Evolutionary conservation across 441 rosid species (phyloP).

Genomic region (Theobroma grandiflorum): DNA sequence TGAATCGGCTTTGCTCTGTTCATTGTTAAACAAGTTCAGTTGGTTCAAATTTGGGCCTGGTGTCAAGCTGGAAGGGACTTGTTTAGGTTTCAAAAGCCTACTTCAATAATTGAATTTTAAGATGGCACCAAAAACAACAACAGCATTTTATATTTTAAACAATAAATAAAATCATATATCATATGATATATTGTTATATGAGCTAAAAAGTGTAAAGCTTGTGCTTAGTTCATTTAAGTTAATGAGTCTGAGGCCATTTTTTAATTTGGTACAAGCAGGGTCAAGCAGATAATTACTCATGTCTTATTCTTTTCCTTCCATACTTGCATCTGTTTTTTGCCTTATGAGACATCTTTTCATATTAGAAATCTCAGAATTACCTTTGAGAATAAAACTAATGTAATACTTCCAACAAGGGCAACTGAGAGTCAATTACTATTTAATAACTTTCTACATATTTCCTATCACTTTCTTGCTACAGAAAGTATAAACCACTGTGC

Average conservation of each 20-base stretch:
- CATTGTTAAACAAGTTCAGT: background rate
- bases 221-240: background rate
- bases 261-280: background rate
- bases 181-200: background rate
- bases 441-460: background rate
- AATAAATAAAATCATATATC: background rate
- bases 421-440: background rate
- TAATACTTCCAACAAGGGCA: background rate
- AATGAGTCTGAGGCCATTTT: background rate
- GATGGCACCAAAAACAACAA: background rate
- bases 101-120: background rate
- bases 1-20: background rate
- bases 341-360: background rate
- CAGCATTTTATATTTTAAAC: background rate
- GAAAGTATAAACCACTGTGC: background rate
- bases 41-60: background rate
- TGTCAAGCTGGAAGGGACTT: background rate
- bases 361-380: background rate
- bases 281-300: background rate
- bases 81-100: constrained; percentile 4
- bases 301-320: background rate
- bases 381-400: background rate
- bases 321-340: background rate
- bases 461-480: background rate
- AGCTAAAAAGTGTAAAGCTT: background rate